Conservation (phyloP, 1,284 basidiomycete species). For the Flammula alnicola region DNA sequence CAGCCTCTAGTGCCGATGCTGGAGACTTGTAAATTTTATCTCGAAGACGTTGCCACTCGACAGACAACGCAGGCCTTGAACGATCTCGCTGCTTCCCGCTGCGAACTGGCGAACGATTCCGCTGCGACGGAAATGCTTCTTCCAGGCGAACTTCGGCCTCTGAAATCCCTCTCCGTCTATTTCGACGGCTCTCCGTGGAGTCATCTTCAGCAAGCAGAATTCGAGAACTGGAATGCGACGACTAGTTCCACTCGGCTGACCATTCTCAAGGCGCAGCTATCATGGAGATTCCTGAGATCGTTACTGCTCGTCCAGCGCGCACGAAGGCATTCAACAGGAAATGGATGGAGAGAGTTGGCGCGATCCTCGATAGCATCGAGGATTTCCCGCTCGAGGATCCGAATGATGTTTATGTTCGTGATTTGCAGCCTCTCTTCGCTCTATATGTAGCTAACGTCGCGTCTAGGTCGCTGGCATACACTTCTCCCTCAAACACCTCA, state of each 20-base stretch:
- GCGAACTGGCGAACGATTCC: conserved; percentile 6
- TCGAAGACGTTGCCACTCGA: conserved; percentile 2
- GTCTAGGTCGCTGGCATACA: conserved; percentile 18
- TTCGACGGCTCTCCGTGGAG: conserved; percentile 13
- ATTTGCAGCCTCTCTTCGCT: neutral
- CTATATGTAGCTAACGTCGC: neutral
- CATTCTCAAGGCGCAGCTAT: conserved; percentile 10
- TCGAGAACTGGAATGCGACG: conserved; percentile 14
- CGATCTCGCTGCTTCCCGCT: conserved; percentile 16
- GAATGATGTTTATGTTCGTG: conserved; percentile 17
- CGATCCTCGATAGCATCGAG: conserved; percentile 14
- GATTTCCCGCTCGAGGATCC: conserved; percentile 5
- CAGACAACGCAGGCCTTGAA: conserved; percentile 15
- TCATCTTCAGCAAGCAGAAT: conserved; percentile 8
- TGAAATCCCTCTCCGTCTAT: conserved; percentile 15
- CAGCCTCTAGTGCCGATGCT: conserved; percentile 15
- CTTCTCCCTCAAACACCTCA: conserved; percentile 13
- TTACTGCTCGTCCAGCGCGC: neutral
- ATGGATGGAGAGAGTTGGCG: conserved; percentile 8
- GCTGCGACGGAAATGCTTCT: neutral
- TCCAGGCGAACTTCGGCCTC: conserved; percentile 1
- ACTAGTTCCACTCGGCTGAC: conserved; percentile 1
- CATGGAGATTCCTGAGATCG: conserved; percentile 13
- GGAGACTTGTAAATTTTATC: conserved; percentile 18
- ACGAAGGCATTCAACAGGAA: conserved; percentile 10